phyloP scores from a whole-genome alignment of 2,329 filamentous ascomycete genomes.

The Clarireedia hainanense region DNA sequence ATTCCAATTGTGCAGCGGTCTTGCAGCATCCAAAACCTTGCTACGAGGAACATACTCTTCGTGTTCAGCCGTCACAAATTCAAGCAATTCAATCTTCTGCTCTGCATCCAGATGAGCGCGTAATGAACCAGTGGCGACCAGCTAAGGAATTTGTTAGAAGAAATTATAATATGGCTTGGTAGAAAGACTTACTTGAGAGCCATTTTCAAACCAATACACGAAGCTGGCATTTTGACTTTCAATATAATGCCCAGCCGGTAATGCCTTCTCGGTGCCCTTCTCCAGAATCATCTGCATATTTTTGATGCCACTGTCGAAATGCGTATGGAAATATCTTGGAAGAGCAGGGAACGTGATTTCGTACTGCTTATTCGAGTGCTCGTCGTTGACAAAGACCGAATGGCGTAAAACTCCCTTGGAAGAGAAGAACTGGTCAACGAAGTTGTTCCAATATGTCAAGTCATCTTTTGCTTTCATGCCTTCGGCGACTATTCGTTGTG shows the following conservation, averaged over 20 bases:
- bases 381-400: conserved; percentile 52
- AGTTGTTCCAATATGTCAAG: conserved; percentile 68
- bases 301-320: conserved; percentile 79
- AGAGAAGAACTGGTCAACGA: conserved; percentile 78
- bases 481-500: conserved; percentile 30
- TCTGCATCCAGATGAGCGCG: conserved; percentile 71
- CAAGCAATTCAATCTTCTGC: conserved; percentile 76
- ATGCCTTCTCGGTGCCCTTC: conserved; percentile 47
- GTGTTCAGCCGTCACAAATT: conserved; percentile 68
- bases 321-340: conserved; percentile 80
- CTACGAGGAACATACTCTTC: conserved; percentile 77
- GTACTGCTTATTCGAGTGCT: conserved; percentile 65
- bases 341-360: conserved; percentile 78
- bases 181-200: conserved; percentile 61
- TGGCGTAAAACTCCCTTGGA: conserved; percentile 69
- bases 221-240: conserved; percentile 71
- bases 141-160: conserved; percentile 38
- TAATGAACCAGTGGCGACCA: conserved; percentile 70
- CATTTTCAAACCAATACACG: conserved; percentile 82
- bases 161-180: not conserved
- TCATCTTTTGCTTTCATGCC: conserved; percentile 56
- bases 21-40: conserved; percentile 52
- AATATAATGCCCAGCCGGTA: conserved; percentile 61
- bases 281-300: conserved; percentile 83
- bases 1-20: conserved; percentile 54